Base-by-base conservation (phyloP, 108 stramenopile genomes). In the Cyclotella sp. region DNA sequence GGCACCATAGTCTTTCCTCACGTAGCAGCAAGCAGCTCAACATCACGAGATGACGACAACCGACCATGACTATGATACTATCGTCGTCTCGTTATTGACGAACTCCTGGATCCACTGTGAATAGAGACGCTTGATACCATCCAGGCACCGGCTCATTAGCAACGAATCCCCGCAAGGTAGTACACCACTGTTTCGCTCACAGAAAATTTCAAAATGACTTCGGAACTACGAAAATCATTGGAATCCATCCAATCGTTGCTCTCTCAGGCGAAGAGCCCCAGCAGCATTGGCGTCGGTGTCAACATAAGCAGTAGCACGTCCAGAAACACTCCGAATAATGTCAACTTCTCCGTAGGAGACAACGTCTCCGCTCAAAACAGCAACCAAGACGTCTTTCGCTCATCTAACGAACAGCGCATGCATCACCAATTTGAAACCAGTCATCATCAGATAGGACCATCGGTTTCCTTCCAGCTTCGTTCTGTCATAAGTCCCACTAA, bases 181-280 rank as follows among this genome's bases (percentile, higher is more conserved):
- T n/a, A 34, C 34, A 34, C 34, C 34, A 6, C 34, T 5, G 34
- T 6, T 34, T 5, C 34, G 2, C 34, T 5, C 34, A 5, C 34
- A 34, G n/a, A 34, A 6, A 34, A 34, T 34, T 34, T 34, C 34
- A 34, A 34, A 34, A 34, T 34, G 34, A 34, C 34, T 34, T 34
- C 34, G 4, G 74, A 75, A 9, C 24, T 77, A n/a, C 68, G 76
- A 30, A 77, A 77, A 60, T 77, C 76, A 70, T 30, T 77, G 68
- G 76, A 77, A 29, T 77, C 76, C 28, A 77, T 77, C 60, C 76
- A 77, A 46, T 70, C 76, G 19, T 34, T 77, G 30, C 68, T 77
- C 30, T 68, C 67, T 7, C 69, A 63, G 19, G 13, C 52, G 19
- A 74, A 64, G 53, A 69, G 61, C 68, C 58, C 75, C 75, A 21